Evolutionary conservation across 495 filamentous ascomycete species (phyloP).

Genomic region (Aspergillus ostianus): DNA sequence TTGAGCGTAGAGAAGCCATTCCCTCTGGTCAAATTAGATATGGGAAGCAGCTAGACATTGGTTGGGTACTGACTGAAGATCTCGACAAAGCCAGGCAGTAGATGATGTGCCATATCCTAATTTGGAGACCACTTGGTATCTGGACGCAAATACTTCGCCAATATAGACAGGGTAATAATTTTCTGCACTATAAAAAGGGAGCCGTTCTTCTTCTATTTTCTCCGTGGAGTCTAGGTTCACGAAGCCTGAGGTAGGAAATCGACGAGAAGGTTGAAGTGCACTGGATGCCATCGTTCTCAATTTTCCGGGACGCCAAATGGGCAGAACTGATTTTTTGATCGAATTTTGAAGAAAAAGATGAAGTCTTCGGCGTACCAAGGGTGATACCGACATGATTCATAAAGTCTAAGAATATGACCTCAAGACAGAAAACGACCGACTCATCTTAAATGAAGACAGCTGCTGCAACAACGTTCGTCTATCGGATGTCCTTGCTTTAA

Average conservation of each 20-base stretch:
- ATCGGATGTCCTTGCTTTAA: too few species aligned
- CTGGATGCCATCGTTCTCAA: constrained; percentile 13
- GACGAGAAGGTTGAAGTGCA: background rate
- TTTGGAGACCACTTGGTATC: constrained; percentile 51
- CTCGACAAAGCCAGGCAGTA: constrained; percentile 49
- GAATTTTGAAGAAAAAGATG: background rate
- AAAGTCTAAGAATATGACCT: too few species aligned
- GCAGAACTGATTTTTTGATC: background rate
- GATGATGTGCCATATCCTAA: constrained; percentile 50
- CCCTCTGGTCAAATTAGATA: constrained; percentile 17
- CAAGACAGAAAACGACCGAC: too few species aligned
- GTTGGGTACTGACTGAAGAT: constrained; percentile 34
- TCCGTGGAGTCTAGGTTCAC: constrained; percentile 12
- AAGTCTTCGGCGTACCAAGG: too few species aligned
- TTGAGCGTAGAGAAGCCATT: constrained; percentile 35
- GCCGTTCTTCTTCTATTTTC: constrained; percentile 40
- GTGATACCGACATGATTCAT: too few species aligned
- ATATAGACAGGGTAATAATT: constrained; percentile 48
- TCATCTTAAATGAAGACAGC: too few species aligned
- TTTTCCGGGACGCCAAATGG: background rate
- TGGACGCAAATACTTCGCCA: constrained; percentile 41
- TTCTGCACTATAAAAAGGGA: constrained; percentile 35
- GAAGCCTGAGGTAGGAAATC: constrained; percentile 17
- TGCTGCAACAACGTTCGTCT: too few species aligned
- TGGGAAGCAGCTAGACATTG: background rate